Conservation (phyloP, 441 rosid genomes). For the Daphne laureola region DNA sequence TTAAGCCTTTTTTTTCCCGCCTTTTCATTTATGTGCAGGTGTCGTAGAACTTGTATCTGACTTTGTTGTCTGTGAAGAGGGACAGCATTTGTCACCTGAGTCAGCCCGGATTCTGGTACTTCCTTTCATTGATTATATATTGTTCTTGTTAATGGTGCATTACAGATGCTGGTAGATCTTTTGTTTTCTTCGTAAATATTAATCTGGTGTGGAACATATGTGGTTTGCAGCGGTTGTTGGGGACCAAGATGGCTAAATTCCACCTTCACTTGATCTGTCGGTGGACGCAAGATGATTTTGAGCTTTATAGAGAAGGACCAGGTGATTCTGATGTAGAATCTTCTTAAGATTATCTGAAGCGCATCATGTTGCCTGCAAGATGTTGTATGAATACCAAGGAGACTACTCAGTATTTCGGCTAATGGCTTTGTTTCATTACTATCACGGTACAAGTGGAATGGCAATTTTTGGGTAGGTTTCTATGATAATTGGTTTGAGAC, state of each 20-base stretch:
- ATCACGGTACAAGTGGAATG: no score
- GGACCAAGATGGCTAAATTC: slow-evolving; percentile 87
- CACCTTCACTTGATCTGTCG: slow-evolving; percentile 69
- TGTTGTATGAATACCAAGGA: no score
- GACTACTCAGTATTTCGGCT: no score
- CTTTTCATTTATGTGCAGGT: slow-evolving; percentile 37
- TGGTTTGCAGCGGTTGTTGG: slow-evolving; percentile 71
- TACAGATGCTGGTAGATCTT: background rate
- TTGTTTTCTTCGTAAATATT: background rate
- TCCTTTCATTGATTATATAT: background rate
- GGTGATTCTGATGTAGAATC: slow-evolving; percentile 75
- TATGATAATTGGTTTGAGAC: no score
- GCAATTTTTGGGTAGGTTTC: no score
- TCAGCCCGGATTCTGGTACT: slow-evolving; percentile 82
- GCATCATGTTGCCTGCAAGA: no score
- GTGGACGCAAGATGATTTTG: slow-evolving; percentile 76
- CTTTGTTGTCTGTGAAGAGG: slow-evolving; percentile 90
- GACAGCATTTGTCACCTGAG: slow-evolving; percentile 87
- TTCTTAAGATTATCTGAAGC: slow-evolving; percentile 19
- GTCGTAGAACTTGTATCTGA: slow-evolving; percentile 80
- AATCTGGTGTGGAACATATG: background rate
- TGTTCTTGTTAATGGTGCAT: background rate
- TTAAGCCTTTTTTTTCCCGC: background rate
- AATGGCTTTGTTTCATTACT: no score
- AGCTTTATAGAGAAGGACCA: slow-evolving; percentile 57